phyloP scores from a whole-genome alignment of 306 rosid species.

The Dalbergia oliveri region DNA sequence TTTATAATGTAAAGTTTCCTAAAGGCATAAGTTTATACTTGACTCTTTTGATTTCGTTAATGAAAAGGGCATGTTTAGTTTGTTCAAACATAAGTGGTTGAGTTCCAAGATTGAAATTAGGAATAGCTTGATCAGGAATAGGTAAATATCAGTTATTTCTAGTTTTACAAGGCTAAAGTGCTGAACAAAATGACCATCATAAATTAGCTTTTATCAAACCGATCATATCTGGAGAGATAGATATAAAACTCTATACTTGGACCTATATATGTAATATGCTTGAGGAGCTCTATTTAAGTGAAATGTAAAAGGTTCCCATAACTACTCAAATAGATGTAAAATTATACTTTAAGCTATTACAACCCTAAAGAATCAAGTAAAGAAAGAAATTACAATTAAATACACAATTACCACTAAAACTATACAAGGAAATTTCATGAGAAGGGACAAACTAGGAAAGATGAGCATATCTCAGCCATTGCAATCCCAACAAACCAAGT shows the following conservation, averaged over 20 bases:
- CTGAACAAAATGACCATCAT: not conserved
- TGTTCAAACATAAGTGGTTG: constrained; percentile 5
- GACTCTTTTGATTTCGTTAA: constrained; percentile 17
- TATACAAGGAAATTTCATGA: not conserved
- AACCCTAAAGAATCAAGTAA: not conserved
- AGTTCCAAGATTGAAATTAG: not conserved
- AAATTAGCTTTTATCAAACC: not conserved
- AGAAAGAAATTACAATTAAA: not conserved
- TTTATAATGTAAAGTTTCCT: constrained; percentile 17
- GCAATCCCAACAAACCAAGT: constrained; percentile 93
- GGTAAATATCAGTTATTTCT: not conserved
- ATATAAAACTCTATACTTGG: not conserved
- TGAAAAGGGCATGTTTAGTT: constrained; percentile 12
- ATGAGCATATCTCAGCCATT: constrained; percentile 93
- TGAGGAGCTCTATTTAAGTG: not conserved
- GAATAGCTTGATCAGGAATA: not conserved
- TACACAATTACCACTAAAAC: not conserved
- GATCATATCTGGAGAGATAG: not conserved
- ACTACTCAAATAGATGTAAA: not conserved
- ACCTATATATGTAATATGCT: not conserved
- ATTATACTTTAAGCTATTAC: not conserved
- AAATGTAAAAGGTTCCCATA: not conserved
- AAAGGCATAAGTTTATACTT: not conserved
- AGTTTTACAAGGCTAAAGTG: not conserved
- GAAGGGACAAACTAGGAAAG: constrained; percentile 73